Evolutionary conservation across 2,329 filamentous ascomycete species (phyloP), one percentile per base, ranked within the genome.

Genomic region (Pestalotiopsis sp.): DNA sequence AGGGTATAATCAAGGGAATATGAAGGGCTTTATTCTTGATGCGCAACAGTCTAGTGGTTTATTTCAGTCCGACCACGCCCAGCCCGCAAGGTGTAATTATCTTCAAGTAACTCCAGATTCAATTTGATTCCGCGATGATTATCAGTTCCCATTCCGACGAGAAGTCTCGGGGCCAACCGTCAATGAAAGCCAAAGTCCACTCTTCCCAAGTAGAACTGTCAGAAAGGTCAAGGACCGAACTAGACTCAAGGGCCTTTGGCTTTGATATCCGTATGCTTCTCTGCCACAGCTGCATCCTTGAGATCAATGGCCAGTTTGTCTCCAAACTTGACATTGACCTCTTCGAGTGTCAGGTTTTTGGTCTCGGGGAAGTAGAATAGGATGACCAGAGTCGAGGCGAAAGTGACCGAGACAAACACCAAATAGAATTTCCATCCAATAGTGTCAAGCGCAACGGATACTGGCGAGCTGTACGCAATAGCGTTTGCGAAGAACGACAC

Each of bases 361-460:
- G 84, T 85, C 76, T 83, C 82, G 3, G 85, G 83, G 77, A 80
- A 85, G 67, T 82, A 74, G 74, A 84, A 78, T 75, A 78, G 83
- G 41, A 85, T 82, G 4, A 78, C 74, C n/a, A 84, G 70, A 4
- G 83, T 82, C 73, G 80, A 82, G 20, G 80, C 80, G 7, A 80
- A 81, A 67, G 86, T 80, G 68, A 79, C 77, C 56, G 84, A 52
- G 12, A 77, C 82, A 73, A 83, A 87, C 45, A 87, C 80, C 38
- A 87, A 82, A 75, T 85, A 87, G 76, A 85, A 86, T 69, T 79
- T 76, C 77, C 83, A 88, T 17, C 82, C 83, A 68, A 90, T 87
- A 2, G 77, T 84, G 66, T 81, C 78, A 62, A 86, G 82, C 13
- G 83, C 84, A 11, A 85, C 80, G 3, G 82, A 82, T 0, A 71